Evolutionary conservation across 768 basidiomycete genomes (phyloP), one percentile per base, ranked within the genome.

Genomic region (Chlorophyllum brunneum): DNA sequence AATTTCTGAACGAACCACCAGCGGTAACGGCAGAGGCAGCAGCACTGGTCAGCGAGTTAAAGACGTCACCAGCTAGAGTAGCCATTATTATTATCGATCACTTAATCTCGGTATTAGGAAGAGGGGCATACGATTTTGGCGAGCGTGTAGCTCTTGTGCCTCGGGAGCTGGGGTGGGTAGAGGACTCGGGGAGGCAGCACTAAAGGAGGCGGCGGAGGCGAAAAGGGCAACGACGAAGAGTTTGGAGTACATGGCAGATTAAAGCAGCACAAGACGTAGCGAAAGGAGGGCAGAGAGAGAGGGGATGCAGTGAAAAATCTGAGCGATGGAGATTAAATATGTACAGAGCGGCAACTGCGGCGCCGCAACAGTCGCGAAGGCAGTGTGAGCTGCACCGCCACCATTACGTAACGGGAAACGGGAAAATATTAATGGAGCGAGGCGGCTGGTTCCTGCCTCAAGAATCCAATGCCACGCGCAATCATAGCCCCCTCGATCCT

Each of bases 401-500:
- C n/a, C 23, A 30, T 52, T 52, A 52, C 51, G 43, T 52, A 52
- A 52, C 8, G 18, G 9, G n/a, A 20, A 36, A 16, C 15, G 16
- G 13, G 27, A 38, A 49, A 30, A 20, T 39, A 49, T 49, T 49
- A 49, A 51, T 51, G 47, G 47, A 42, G 16, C 27, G 37, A n/a
- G 22, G 31, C 37, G 26, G 16, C 18, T 22, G 9, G 5, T 4
- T 16, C 26, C 16, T 20, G 18, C 11, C 36, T 46, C 37, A 45
- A n/a, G 43, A 46, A 46, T 56, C 48, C 51, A 48, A 95, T 95
- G 92, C 88, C 85, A 59, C 82, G 80, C 59, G 84, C 92, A 11
- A 98, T 98, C 72, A 92, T 99, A 67, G 86, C 95, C 8, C 97
- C 97, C 18, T 98, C 95, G 3, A 93, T 98, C 37, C 86, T 99